A percentile compares a stretch with the other conserved stretches of the same genome.
Conservation (phyloP, 2,329 filamentous ascomycete species). For the Phaeophleospora eucalypticola region DNA sequence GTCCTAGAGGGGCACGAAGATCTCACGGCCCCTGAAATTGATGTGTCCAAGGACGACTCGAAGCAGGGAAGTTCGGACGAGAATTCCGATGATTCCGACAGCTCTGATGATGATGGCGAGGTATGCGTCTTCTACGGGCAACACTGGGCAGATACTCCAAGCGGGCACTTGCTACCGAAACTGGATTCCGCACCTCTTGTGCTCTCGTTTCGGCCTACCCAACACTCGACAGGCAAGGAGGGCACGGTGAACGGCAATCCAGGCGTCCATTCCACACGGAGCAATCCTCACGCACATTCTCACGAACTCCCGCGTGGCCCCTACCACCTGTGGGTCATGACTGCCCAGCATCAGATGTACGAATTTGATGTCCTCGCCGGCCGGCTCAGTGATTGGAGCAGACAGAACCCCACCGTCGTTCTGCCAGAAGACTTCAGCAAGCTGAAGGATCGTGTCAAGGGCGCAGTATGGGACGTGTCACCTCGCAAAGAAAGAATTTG, state of each 20-base stretch:
- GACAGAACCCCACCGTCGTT: constrained; percentile 70
- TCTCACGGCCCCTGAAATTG: constrained; percentile 40
- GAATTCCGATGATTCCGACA: constrained; percentile 23
- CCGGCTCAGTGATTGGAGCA: constrained; percentile 77
- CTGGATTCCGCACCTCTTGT: constrained; percentile 44
- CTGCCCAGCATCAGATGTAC: constrained; percentile 63
- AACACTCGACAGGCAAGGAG: constrained; percentile 2
- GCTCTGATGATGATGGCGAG: constrained; percentile 44
- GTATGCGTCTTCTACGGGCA: constrained; percentile 54
- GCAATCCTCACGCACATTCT: constrained; percentile 51
- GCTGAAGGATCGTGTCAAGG: constrained; percentile 76
- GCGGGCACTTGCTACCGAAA: constrained; percentile 43
- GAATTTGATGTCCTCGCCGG: constrained; percentile 77
- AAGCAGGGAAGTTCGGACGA: constrained; percentile 26
- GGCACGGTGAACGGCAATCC: constrained; percentile 43
- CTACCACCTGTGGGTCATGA: constrained; percentile 57
- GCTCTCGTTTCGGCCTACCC: constrained; percentile 43
- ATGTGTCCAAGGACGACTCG: constrained; percentile 27
- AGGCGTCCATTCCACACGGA: constrained; percentile 47
- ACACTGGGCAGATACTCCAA: constrained; percentile 72
- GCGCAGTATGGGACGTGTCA: constrained; percentile 72
- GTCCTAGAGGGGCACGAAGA: constrained; percentile 60
- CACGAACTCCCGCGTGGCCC: constrained; percentile 53
- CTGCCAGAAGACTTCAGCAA: constrained; percentile 71
- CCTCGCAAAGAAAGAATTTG: constrained; percentile 62